Base-by-base conservation (phyloP, 495 filamentous ascomycete species). In the Neurospora sp. region DNA sequence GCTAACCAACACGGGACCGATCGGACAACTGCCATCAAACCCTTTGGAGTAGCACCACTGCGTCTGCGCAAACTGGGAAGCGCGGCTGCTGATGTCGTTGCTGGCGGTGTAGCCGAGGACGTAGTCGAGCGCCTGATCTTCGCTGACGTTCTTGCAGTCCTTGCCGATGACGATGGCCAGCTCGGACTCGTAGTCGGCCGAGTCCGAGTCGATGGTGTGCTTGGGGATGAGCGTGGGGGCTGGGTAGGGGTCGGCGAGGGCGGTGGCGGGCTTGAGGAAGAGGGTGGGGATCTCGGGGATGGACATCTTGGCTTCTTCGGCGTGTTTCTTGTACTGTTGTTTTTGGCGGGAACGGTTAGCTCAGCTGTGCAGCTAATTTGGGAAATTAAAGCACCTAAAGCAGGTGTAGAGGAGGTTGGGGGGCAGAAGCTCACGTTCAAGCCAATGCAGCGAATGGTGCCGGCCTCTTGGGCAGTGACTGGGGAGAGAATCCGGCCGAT, bases 401-500 rank as follows among this genome's bases (percentile, higher is more conserved):
- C 7, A 70, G n/a, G 66, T 70, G 8, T 20, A 4, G 44, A 2
- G 44, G 44, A 23, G n/a, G n/a, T 11, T 23, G 20, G 46, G 1
- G 41, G 7, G 0, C 6, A 20, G 18, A 38, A 54, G 78, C 77
- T 74, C 71, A 88, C 88, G 72, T 86, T 85, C 49, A 86, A 74
- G 4, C 85, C 81, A 70, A 85, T 85, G 74, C 85, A 85, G 12
- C 83, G 78, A 42, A 86, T 85, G 9, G 81, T 83, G 9, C 82
- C 83, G n/a, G 83, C 82, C 75, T 86, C 83, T 12, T 72, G 75
- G 72, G 84, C 79, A 2, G 87, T 80, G 38, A 90, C 72, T 8
- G 89, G 88, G 0, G 88, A 88, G 18, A 90, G 83, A n/a, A 91
- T 79, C 1, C 82, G 86, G 46, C 77, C 80, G 75, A 90, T 86